Conservation (phyloP, 2,329 filamentous ascomycete genomes). For the Cladosporium sp. region DNA sequence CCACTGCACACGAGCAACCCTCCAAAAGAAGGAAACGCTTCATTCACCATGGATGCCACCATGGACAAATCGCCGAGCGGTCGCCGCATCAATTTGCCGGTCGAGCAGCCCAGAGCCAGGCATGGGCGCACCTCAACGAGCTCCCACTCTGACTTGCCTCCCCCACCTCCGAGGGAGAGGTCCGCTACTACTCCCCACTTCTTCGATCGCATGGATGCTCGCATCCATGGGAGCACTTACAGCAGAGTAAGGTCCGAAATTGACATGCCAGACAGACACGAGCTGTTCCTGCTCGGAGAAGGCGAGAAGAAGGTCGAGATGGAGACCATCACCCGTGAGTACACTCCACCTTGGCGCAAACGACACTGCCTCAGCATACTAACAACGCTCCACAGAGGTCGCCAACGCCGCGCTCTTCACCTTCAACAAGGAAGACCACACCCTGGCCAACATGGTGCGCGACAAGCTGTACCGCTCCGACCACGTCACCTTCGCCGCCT, state of each 20-base stretch:
- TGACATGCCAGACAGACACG: slow-evolving; percentile 60
- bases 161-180: too few relatives aligned
- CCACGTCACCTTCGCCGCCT: slow-evolving; percentile 83
- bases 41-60: not conserved
- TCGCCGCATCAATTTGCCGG: too few relatives aligned
- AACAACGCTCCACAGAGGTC: slow-evolving; percentile 33
- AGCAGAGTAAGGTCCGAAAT: slow-evolving; percentile 15
- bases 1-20: not conserved
- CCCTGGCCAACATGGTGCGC: slow-evolving; percentile 81
- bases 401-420: slow-evolving; percentile 94
- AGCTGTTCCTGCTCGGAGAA: slow-evolving; percentile 80
- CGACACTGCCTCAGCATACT: not conserved
- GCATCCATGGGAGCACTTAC: slow-evolving; percentile 17
- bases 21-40: not conserved
- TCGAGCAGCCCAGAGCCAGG: too few relatives aligned
- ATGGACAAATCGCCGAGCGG: too few relatives aligned
- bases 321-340: slow-evolving; percentile 79
- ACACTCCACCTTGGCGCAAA: not conserved
- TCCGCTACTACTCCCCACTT: too few relatives aligned
- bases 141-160: too few relatives aligned
- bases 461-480: slow-evolving; percentile 78
- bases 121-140: too few relatives aligned
- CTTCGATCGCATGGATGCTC: slow-evolving; percentile 14
- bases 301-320: slow-evolving; percentile 92
- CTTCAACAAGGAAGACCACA: slow-evolving; percentile 95